Conservation (phyloP, 768 basidiomycete genomes). For the Candolleomyces aberdarensis region DNA sequence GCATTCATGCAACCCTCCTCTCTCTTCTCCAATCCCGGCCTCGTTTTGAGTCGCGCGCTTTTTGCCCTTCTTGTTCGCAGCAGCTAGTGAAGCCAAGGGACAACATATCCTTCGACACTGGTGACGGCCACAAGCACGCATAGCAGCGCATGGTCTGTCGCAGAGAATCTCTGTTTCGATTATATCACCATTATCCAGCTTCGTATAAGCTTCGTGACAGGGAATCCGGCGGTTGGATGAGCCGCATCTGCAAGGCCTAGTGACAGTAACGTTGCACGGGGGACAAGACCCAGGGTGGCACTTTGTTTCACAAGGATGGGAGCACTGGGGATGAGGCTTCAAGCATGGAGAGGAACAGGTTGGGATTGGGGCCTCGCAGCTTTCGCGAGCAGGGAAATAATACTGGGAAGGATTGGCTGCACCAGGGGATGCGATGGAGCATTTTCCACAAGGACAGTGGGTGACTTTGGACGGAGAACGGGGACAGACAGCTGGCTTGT, state of each 20-base stretch:
- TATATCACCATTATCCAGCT: constrained; percentile 17
- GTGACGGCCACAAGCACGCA: constrained; percentile 84
- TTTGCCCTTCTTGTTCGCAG: constrained; percentile 54
- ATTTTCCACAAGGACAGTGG: constrained; percentile 83
- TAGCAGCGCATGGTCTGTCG: constrained; percentile 71
- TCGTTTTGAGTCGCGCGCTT: constrained; percentile 34
- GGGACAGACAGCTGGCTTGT: constrained; percentile 61
- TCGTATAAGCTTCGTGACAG: constrained; percentile 46
- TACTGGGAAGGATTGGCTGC: constrained; percentile 22
- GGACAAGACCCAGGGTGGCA: constrained; percentile 85
- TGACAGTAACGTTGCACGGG: constrained; percentile 68
- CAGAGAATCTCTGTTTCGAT: constrained; percentile 64
- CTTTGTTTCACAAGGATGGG: constrained; percentile 61
- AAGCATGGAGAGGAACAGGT: constrained; percentile 71
- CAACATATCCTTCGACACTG: constrained; percentile 86
- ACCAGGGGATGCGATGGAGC: constrained; percentile 40
- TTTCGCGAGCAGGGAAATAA: constrained; percentile 39
- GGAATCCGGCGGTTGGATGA: constrained; percentile 51
- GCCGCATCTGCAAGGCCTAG: constrained; percentile 86
- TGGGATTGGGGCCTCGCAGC: constrained; percentile 76
- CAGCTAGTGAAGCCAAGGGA: constrained; percentile 69
- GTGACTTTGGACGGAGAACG: constrained; percentile 63
- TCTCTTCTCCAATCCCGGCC: constrained; percentile 48
- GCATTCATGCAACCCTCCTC: constrained; percentile 77
- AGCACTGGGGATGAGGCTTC: constrained; percentile 61